Base-by-base conservation (phyloP, 2,329 filamentous ascomycete genomes). In the Aspergillus aculeatus region DNA sequence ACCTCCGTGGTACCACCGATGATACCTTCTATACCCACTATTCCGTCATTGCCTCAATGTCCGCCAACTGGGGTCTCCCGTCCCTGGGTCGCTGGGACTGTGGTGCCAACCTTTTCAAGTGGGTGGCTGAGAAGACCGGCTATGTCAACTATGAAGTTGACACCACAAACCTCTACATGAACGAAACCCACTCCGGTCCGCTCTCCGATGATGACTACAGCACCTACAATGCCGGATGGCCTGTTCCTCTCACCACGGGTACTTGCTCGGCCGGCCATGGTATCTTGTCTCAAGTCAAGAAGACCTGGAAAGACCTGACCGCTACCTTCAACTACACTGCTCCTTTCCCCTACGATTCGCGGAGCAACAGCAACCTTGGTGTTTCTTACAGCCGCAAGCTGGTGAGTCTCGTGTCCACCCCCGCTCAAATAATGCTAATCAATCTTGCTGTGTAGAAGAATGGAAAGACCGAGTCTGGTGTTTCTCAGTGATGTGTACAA, bases 61-160 rank as follows among this genome's bases (percentile, higher is more conserved):
- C 83, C 56, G 86, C 86, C 55, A 91, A 91, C 80, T 91, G 88
- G 87, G 81, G 78, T 62, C 83, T 91, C 16, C 82, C 84, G 61
- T 88, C 86, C 0, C 84, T 91, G 3, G 89, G 89, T 16, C 86
- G 89, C 62, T 90, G 83, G 81, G 89, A 91, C 70, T 87, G 88
- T 12, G 87, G 86, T 58, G 89, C 89, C 68, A 91, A 91, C 72
- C 84, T 91, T 11, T 88, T 86, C 73, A 68, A 81, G 47, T 61
- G 84, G 32, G 85, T 90, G 2, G 86, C 85, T 21, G 74, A 83
- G 16, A 78, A 82, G 76, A 89, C 86, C 0, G 84, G 85, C 51
- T 86, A 89, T 69, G 65, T 66, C 19, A 70, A 77, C 67, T 75
- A 74, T 55, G 58, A 76, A 2, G 73, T 84, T 5, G 68, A 78